Conservation (phyloP, 345 rosid species). For the Moricandia moricandioides region DNA sequence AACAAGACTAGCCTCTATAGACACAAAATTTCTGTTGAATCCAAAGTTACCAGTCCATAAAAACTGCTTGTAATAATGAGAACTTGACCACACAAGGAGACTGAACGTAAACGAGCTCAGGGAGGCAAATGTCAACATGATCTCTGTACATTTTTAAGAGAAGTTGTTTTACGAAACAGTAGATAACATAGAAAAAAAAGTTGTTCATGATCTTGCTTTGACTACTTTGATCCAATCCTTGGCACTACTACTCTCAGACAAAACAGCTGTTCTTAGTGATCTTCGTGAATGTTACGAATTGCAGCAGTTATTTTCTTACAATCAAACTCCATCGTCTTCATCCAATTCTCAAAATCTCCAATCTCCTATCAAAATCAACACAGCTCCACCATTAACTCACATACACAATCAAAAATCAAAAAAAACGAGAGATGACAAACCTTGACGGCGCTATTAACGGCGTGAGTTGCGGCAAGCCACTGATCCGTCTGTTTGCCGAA, state of each 20-base stretch:
- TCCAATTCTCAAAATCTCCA: slow-evolving; percentile 96
- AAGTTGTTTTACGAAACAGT: neutral
- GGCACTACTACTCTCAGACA: neutral
- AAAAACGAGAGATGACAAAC: slow-evolving; percentile 27
- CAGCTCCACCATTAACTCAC: neutral
- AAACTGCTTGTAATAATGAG: neutral
- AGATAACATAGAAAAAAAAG: neutral
- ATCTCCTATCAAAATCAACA: slow-evolving; percentile 50
- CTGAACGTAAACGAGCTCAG: neutral
- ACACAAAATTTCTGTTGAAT: neutral
- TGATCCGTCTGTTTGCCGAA: slow-evolving; percentile 79
- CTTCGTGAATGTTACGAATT: slow-evolving; percentile 63
- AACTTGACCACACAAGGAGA: neutral
- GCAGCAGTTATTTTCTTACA: slow-evolving; percentile 77
- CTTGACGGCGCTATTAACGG: slow-evolving; percentile 78
- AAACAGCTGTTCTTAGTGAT: slow-evolving; percentile 13
- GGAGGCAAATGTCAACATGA: slow-evolving; percentile 15
- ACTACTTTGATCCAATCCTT: too few relatives aligned
- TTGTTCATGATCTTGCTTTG: neutral
- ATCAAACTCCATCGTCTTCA: slow-evolving; percentile 92
- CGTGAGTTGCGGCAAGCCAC: slow-evolving; percentile 73
- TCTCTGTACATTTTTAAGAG: neutral
- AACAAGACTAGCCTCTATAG: neutral
- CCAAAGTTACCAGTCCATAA: neutral
- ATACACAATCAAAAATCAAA: neutral